phyloP scores from a whole-genome alignment of 805 yeast genomes.

The Sugiyamaella mastotermitis region DNA sequence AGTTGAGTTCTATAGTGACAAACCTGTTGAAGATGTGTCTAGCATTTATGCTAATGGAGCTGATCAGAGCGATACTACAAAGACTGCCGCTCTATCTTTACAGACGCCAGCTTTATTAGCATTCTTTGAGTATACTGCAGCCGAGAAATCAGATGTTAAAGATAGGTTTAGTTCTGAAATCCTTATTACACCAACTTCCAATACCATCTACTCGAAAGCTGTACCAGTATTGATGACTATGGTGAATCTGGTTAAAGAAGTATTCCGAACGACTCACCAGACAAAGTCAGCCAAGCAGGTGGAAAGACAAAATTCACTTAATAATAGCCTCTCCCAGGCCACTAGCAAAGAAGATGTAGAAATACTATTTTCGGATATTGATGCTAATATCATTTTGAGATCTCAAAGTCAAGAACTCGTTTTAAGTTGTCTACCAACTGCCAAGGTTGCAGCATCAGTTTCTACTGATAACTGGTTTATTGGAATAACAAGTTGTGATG shows the following conservation, averaged over 20 bases:
- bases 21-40: background rate
- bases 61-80: background rate
- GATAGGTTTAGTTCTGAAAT: slow-evolving; percentile 41
- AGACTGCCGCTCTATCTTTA: slow-evolving; percentile 37
- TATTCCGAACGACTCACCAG: slow-evolving; percentile 22
- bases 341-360: slow-evolving; percentile 14
- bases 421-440: slow-evolving; percentile 88
- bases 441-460: slow-evolving; percentile 82
- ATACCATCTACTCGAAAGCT: slow-evolving; percentile 63
- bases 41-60: background rate
- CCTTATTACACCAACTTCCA: slow-evolving; percentile 62
- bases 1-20: slow-evolving; percentile 8
- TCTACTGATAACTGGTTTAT: slow-evolving; percentile 64
- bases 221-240: slow-evolving; percentile 72
- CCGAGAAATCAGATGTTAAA: slow-evolving; percentile 2
- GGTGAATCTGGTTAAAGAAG: slow-evolving; percentile 40
- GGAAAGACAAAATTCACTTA: background rate
- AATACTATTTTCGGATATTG: slow-evolving; percentile 38
- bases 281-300: background rate
- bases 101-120: slow-evolving; percentile 72
- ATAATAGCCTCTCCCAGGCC: background rate
- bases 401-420: slow-evolving; percentile 70
- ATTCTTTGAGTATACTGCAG: slow-evolving; percentile 42
- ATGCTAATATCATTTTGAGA: slow-evolving; percentile 54
- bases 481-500: slow-evolving; percentile 42